Percentiles rank a stretch among this genome's conserved stretches.
Evolutionary conservation across 148 eudicot genomes (phyloP).

Genomic region (Rheum nobile): DNA sequence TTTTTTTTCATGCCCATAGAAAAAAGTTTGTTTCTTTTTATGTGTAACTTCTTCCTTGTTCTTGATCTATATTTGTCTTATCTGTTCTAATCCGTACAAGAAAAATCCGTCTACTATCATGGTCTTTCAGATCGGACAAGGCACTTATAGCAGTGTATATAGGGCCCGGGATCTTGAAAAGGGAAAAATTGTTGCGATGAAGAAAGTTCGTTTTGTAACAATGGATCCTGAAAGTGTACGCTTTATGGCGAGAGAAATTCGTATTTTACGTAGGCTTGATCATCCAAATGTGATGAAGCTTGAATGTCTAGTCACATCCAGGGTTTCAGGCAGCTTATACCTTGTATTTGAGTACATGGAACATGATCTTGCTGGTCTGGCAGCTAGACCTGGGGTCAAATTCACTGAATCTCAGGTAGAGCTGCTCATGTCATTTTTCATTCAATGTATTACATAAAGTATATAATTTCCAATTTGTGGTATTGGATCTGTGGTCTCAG

Average conservation of each 20-base stretch:
- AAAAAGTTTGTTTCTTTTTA: background rate
- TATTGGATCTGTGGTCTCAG: background rate
- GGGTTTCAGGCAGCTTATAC: conserved; percentile 39
- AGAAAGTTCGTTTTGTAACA: conserved; percentile 49
- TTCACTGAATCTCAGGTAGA: conserved; percentile 50
- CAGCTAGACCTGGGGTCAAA: conserved; percentile 30
- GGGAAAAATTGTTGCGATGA: conserved; percentile 47
- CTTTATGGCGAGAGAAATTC: conserved; percentile 52
- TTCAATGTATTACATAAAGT: background rate
- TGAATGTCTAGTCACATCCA: conserved; percentile 45
- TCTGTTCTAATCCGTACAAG: background rate
- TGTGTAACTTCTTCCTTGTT: background rate
- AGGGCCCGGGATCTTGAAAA: conserved; percentile 53
- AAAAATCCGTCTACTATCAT: background rate
- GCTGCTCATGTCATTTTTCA: background rate
- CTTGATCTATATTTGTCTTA: conserved; percentile 3
- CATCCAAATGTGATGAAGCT: conserved; percentile 64
- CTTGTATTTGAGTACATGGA: conserved; percentile 66
- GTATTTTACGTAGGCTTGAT: conserved; percentile 40
- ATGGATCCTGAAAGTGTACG: conserved; percentile 73
- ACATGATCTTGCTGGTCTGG: conserved; percentile 59
- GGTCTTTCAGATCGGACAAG: conserved; percentile 56
- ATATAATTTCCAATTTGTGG: background rate
- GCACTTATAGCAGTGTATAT: conserved; percentile 58
- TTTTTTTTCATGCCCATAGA: too few relatives aligned